These are phyloP conservation scores for Rubia yunnanensis DNA, from an alignment of 257 asterid species.

Conservation along the genomic window DNA sequence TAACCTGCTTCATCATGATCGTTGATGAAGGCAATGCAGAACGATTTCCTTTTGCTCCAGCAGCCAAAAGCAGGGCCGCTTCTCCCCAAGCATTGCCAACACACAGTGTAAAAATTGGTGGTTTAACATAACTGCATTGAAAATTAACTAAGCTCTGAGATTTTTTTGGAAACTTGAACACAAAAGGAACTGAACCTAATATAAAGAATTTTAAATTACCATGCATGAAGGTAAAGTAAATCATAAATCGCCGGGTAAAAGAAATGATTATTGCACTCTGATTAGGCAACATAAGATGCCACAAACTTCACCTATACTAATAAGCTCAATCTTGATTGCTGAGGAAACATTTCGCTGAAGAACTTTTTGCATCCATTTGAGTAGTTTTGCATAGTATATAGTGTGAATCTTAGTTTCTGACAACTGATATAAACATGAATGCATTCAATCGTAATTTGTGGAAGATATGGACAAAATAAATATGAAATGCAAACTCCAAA, in stretches of 20 bases:
- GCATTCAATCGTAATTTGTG: neutral
- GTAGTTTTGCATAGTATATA: neutral
- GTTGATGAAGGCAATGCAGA: constrained; percentile 92
- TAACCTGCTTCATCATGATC: constrained; percentile 92
- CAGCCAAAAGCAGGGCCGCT: constrained; percentile 93
- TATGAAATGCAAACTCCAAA: neutral
- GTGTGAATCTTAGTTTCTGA: neutral
- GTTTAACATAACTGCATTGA: constrained; percentile 59
- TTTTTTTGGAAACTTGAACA: neutral
- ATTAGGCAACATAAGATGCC: neutral
- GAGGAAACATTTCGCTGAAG: neutral
- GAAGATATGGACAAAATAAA: neutral
- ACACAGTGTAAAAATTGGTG: constrained; percentile 86
- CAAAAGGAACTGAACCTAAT: neutral
- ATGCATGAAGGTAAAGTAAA: neutral
- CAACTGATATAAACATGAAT: neutral
- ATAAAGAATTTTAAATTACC: neutral
- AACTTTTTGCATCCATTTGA: neutral
- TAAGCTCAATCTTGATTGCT: neutral
- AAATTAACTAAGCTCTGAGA: neutral
- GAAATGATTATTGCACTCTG: neutral
- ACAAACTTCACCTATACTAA: neutral
- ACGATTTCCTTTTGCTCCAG: constrained; percentile 95
- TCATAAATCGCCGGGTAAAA: neutral
- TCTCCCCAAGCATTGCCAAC: constrained; percentile 99